These are phyloP conservation scores for Colletotrichum gloeosporioides DNA, from an alignment of 2,329 filamentous ascomycete species.

Conservation along the genomic window DNA sequence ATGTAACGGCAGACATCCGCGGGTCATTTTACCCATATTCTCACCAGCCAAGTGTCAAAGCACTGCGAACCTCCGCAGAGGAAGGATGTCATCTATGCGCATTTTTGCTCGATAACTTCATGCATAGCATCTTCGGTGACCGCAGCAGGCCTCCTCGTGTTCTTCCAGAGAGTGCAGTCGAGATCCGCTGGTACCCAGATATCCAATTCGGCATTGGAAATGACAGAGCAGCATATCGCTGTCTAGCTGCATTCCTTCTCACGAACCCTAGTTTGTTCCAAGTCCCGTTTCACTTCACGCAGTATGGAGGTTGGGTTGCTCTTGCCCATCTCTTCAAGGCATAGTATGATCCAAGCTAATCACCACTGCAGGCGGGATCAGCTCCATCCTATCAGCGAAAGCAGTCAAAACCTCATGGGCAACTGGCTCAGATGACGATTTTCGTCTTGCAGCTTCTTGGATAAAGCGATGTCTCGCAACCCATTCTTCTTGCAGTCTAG, in stretches of 20 bases:
- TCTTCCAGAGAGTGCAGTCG: background rate
- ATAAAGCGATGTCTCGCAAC: background rate
- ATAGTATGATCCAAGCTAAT: no score
- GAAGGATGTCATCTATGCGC: background rate
- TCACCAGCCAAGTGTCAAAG: rapidly evolving
- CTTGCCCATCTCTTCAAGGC: no score
- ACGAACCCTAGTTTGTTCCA: background rate
- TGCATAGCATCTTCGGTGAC: background rate
- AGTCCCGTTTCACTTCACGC: background rate
- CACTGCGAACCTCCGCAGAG: rapidly evolving
- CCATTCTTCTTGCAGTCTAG: rapidly evolving
- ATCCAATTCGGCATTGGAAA: rapidly evolving
- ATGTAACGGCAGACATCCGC: rapidly evolving
- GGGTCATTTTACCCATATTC: background rate
- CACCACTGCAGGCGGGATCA: rapidly evolving
- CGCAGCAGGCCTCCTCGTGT: background rate
- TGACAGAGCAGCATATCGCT: background rate
- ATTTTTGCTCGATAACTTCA: background rate
- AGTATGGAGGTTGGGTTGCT: background rate
- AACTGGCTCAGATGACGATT: background rate
- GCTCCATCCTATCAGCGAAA: rapidly evolving
- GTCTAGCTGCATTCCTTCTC: background rate
- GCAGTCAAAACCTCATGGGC: rapidly evolving
- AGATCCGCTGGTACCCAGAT: background rate
- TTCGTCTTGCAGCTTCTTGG: background rate